Evolutionary conservation across 345 rosid species (phyloP).

Genomic region (Eucalyptus erythrocorys): DNA sequence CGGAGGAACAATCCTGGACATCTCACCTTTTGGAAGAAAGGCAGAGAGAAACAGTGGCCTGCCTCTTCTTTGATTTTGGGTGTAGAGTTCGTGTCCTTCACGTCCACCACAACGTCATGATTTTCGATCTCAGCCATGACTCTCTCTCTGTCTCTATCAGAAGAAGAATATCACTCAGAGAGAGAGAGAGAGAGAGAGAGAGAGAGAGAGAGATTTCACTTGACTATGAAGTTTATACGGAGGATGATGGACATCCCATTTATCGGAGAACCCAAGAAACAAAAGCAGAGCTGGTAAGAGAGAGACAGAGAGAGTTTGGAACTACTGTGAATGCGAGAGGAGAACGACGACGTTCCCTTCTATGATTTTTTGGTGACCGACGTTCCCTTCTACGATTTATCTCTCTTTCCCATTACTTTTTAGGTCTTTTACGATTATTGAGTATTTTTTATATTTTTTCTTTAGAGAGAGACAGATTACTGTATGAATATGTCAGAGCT

Average conservation of each 20-base stretch:
- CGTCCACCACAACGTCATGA: constrained; percentile 34
- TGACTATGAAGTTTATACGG: neutral
- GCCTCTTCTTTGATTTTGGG: constrained; percentile 27
- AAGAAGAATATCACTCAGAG: neutral
- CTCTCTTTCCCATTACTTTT: neutral
- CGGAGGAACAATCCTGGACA: neutral
- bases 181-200: neutral
- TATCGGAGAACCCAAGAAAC: neutral
- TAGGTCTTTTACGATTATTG: neutral
- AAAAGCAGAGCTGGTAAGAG: neutral
- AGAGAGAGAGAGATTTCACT: neutral
- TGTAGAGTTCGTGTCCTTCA: constrained; percentile 14
- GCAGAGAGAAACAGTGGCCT: constrained; percentile 30
- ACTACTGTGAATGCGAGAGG: neutral
- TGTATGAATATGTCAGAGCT: too few relatives aligned
- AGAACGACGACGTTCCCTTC: neutral
- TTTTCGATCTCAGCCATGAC: constrained; percentile 50
- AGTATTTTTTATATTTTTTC: neutral
- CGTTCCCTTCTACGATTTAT: neutral
- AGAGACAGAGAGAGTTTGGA: neutral
- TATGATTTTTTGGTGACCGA: too few relatives aligned
- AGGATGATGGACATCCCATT: neutral
- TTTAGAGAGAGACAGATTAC: too few relatives aligned
- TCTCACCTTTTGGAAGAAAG: constrained; percentile 73
- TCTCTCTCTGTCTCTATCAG: neutral